Base-by-base conservation (phyloP, 805 yeast genomes). In the Pachysolen tannophilus region DNA sequence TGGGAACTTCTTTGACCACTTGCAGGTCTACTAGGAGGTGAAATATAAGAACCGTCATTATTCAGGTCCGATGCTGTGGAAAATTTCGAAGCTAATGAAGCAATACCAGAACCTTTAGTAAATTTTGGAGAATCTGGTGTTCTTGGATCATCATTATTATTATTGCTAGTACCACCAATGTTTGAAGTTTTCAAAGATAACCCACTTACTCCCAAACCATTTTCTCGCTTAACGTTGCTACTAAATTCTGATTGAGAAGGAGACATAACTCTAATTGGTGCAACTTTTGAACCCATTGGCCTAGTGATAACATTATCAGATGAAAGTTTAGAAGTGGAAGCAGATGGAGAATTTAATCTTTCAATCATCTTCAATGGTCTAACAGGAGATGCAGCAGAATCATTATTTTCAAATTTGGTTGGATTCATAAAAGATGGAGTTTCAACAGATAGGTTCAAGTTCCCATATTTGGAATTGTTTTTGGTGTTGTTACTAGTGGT, bases 311-410 rank as follows among this genome's bases (percentile, higher is more conserved):
- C 41, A 2, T 28, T 10, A 19, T 28, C 30, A 28, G 45, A 40
- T 31, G 45, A 19, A 28, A 34, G 30, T 21, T 46, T 43, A 19
- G 47, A 43, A 43, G 45, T 39, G 25, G 48, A 32, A n/a, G 33
- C 35, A 10, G 45, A 46, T 16, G 47, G 49, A 8, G 53, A 51
- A 18, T 53, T 60, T 42, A 69, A 55, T 47, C 71, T 76, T 49
- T 74, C 78, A 1, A 83, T 69, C 60, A 81, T 78, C 54, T 75
- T 75, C 47, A 82, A 60, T 0, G 88, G 88, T 52, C 82, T 72
- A 1, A 76, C 85, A 1, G 74, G 76, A 5, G 75, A 61, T 11
- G 40, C 39, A 7, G 46, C 28, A 10, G 45, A 49, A 19, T 39
- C 44, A 18, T 11, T 28, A 18, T 29, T 26, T 6, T 29, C 18